Conservation (phyloP, 2,329 filamentous ascomycete species). For the Diplodia intermedia region DNA sequence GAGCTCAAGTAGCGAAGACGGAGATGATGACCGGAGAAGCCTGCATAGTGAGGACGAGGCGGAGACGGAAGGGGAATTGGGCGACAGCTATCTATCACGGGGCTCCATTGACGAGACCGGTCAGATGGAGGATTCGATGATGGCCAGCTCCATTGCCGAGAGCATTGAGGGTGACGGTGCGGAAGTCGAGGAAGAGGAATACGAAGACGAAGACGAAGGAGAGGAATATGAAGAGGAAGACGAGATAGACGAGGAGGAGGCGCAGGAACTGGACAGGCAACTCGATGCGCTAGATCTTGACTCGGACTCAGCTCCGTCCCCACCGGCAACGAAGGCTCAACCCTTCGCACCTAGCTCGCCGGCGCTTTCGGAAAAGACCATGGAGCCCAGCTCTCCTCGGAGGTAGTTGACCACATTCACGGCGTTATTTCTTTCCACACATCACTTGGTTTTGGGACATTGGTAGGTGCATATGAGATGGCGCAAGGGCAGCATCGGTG, state of each 20-base stretch:
- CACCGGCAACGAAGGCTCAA: background rate
- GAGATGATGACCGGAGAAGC: slow-evolving; percentile 54
- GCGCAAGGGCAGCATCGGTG: background rate
- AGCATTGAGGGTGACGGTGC: slow-evolving; percentile 53
- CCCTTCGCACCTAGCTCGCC: slow-evolving; percentile 16
- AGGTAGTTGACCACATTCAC: background rate
- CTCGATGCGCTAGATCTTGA: slow-evolving; percentile 29
- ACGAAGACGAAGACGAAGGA: slow-evolving; percentile 39
- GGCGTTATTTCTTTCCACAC: background rate
- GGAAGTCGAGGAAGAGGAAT: slow-evolving; percentile 36
- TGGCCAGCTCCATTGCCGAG: slow-evolving; percentile 37
- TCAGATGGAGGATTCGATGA: slow-evolving; percentile 55
- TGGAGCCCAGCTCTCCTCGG: slow-evolving; percentile 11
- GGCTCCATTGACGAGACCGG: slow-evolving; percentile 56
- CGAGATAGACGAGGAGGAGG: slow-evolving; percentile 29
- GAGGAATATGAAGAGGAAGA: slow-evolving; percentile 40
- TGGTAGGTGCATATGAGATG: slow-evolving; percentile 16
- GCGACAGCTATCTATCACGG: slow-evolving; percentile 64
- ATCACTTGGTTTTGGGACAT: background rate
- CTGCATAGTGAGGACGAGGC: slow-evolving; percentile 60
- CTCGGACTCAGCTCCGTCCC: slow-evolving; percentile 26
- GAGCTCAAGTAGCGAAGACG: slow-evolving; percentile 55
- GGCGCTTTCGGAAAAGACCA: slow-evolving; percentile 18
- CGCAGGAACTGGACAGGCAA: slow-evolving; percentile 29
- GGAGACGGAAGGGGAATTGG: slow-evolving; percentile 57